Evolutionary conservation across 257 asterid species (phyloP).

Genomic region (Lycium barbarum): DNA sequence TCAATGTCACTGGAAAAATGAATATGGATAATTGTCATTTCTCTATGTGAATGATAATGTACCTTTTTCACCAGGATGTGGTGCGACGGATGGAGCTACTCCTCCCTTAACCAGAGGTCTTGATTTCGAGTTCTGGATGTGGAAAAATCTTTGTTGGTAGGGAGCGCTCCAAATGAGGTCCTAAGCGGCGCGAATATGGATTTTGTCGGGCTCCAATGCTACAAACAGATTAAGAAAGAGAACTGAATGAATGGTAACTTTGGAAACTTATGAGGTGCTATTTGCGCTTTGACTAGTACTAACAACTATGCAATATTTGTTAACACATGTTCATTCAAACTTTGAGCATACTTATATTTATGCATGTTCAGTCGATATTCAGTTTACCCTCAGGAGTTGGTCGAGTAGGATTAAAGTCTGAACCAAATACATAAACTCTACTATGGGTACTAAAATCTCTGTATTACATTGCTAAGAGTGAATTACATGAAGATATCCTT

Average conservation of each 20-base stretch:
- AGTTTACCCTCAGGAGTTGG: neutral
- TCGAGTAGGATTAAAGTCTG: neutral
- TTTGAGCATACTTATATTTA: neutral
- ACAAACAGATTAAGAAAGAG: neutral
- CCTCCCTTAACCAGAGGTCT: no score
- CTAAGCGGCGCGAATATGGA: no score
- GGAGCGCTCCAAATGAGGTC: no score
- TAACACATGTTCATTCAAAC: neutral
- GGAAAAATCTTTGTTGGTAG: no score
- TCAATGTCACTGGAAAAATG: neutral
- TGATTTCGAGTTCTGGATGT: no score
- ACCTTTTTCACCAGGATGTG: neutral
- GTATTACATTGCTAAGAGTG: neutral
- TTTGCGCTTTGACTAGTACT: neutral
- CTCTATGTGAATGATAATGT: neutral
- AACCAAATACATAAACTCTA: neutral
- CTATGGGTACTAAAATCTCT: neutral
- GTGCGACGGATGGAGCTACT: no score
- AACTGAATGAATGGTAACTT: neutral
- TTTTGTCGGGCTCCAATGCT: no score
- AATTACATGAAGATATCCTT: neutral
- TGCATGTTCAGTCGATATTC: neutral
- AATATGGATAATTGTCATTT: neutral
- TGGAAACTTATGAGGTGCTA: neutral
- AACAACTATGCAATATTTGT: neutral